Conservation (phyloP, 371 early-diverging fungal genomes). For the Rhizopus arrhizus region DNA sequence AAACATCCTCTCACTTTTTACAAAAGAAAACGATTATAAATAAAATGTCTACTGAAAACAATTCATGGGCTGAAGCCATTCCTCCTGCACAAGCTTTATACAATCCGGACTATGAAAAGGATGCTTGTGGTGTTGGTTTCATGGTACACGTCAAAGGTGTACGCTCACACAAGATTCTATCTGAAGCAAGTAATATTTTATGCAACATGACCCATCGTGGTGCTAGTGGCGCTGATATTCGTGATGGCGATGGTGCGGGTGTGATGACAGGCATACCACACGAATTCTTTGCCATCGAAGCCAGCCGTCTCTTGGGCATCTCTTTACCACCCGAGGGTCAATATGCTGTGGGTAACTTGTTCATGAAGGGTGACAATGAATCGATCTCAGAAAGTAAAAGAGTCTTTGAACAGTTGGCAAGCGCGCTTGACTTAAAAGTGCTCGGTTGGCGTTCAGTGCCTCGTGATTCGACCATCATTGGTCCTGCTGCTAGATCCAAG, state of each 20-base stretch:
- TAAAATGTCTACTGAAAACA: slow-evolving; percentile 33
- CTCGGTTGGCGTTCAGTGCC: slow-evolving; percentile 94
- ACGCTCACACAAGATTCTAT: slow-evolving; percentile 83
- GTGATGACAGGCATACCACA: slow-evolving; percentile 95
- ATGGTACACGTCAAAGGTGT: slow-evolving; percentile 88
- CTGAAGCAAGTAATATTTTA: slow-evolving; percentile 84
- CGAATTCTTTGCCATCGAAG: slow-evolving; percentile 73
- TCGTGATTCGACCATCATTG: slow-evolving; percentile 81
- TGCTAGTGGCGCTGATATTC: slow-evolving; percentile 87
- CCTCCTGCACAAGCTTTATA: slow-evolving; percentile 90
- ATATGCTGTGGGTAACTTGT: slow-evolving; percentile 94
- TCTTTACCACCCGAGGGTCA: slow-evolving; percentile 75
- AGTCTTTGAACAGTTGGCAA: slow-evolving; percentile 78
- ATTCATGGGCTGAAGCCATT: slow-evolving; percentile 81
- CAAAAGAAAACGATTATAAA: not conserved
- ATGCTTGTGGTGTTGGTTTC: slow-evolving; percentile 97
- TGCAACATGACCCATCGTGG: slow-evolving; percentile 98
- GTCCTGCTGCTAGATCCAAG: slow-evolving; percentile 83
- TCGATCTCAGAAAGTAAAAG: slow-evolving; percentile 68
- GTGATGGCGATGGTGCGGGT: slow-evolving; percentile 89
- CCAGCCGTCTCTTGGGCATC: slow-evolving; percentile 58
- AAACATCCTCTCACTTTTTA: too few relatives aligned
- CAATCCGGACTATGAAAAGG: slow-evolving; percentile 87
- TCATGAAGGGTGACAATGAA: slow-evolving; percentile 70
- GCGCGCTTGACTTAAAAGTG: slow-evolving; percentile 69